Conservation (phyloP, 1,284 basidiomycete genomes). For the Boletus mariae region DNA sequence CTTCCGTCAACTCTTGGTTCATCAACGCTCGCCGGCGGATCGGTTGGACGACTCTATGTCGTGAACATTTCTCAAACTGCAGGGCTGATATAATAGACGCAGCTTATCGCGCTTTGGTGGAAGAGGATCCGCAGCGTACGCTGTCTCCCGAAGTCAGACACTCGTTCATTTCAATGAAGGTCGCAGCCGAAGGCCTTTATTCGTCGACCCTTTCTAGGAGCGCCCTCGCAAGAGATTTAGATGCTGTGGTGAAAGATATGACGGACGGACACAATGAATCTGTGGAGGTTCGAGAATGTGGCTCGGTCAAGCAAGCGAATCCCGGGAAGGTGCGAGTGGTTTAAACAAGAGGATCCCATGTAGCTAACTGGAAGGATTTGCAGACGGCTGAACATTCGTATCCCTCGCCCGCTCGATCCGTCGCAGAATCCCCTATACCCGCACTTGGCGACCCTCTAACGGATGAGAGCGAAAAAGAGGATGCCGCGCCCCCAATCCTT, state of each 20-base stretch:
- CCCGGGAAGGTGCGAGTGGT: slow-evolving; percentile 5
- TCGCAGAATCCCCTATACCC: slow-evolving; percentile 2
- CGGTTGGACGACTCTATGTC: slow-evolving; percentile 47
- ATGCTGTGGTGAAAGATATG: slow-evolving; percentile 27
- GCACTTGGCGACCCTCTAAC: slow-evolving; percentile 1
- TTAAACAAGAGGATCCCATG: neutral
- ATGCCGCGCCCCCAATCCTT: slow-evolving; percentile 10
- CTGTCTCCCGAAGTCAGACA: slow-evolving; percentile 28
- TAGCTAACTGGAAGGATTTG: neutral
- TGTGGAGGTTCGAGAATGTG: too few relatives aligned
- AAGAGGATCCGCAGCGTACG: slow-evolving; percentile 25
- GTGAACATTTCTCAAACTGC: slow-evolving; percentile 36
- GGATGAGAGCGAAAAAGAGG: slow-evolving; percentile 14
- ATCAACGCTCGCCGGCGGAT: slow-evolving; percentile 45
- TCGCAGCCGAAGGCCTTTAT: slow-evolving; percentile 33
- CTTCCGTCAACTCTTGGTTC: slow-evolving; percentile 47
- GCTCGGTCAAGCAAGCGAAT: neutral
- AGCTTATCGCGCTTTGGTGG: slow-evolving; percentile 38
- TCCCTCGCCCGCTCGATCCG: slow-evolving; percentile 13
- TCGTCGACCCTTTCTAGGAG: slow-evolving; percentile 28
- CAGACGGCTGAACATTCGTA: slow-evolving; percentile 9
- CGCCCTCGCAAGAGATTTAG: slow-evolving; percentile 26
- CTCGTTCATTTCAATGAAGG: slow-evolving; percentile 37
- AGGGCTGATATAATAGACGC: slow-evolving; percentile 39
- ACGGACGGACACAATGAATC: slow-evolving; percentile 12